These are phyloP conservation scores for Plenodomus lindquistii DNA, from an alignment of 2,329 filamentous ascomycete genomes.

Conservation along the genomic window DNA sequence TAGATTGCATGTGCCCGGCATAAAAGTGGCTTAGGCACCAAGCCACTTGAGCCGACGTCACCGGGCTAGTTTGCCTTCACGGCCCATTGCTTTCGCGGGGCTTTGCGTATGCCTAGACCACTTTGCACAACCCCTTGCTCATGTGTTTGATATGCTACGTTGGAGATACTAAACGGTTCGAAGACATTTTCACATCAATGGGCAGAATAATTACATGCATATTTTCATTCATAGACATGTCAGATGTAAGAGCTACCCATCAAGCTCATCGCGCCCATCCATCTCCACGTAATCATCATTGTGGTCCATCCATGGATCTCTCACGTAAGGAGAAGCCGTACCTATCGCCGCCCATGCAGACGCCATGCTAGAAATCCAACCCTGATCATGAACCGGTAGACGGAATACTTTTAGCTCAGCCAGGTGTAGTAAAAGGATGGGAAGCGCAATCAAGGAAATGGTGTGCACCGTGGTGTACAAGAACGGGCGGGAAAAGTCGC, in stretches of 20 bases:
- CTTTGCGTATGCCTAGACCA: too few species aligned
- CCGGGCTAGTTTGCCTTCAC: slow-evolving; percentile 10
- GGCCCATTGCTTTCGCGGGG: neutral
- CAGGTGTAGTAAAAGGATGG: slow-evolving; percentile 24
- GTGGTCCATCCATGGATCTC: slow-evolving; percentile 27
- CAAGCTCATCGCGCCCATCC: slow-evolving; percentile 27
- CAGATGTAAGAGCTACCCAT: slow-evolving; percentile 34
- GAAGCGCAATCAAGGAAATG: slow-evolving; percentile 14
- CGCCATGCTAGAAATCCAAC: slow-evolving; percentile 43
- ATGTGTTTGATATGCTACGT: neutral
- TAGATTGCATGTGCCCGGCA: slow-evolving; percentile 11
- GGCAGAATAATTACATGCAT: slow-evolving; percentile 2
- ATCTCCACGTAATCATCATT: slow-evolving; percentile 30
- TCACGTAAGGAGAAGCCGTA: slow-evolving; percentile 33
- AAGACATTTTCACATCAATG: neutral
- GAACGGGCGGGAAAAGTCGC: slow-evolving; percentile 2
- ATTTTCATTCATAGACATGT: slow-evolving; percentile 29
- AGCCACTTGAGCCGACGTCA: slow-evolving; percentile 23
- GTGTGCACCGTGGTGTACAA: slow-evolving; percentile 11
- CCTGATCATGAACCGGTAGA: slow-evolving; percentile 33
- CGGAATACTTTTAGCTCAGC: slow-evolving; percentile 33
- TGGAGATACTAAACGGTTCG: neutral
- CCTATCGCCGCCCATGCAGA: slow-evolving; percentile 43
- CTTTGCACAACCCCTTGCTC: neutral
- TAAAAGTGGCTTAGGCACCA: slow-evolving; percentile 21